These are phyloP conservation scores for Radiomyces spectabilis DNA, from an alignment of 192 early-diverging fungal genomes.

Conservation along the genomic window DNA sequence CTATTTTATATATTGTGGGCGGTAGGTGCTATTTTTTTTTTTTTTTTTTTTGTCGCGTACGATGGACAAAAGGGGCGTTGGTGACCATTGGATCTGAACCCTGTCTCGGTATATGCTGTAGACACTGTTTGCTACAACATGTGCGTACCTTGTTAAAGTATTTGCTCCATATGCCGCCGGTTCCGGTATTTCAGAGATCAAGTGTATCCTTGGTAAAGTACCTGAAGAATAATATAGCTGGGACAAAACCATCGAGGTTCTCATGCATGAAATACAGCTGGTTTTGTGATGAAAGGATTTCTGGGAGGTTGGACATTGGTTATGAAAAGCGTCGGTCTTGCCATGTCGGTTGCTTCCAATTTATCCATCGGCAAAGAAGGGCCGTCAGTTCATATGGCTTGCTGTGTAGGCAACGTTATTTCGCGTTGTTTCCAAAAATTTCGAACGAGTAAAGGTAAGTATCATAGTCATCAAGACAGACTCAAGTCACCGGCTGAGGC, in stretches of 20 bases:
- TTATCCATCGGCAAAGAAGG: conserved; percentile 94
- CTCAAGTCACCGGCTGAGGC: neutral
- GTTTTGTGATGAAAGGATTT: conserved; percentile 92
- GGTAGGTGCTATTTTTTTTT: conserved; percentile 25
- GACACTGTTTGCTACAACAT: conserved; percentile 63
- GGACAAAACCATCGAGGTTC: neutral
- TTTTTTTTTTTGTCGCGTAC: neutral
- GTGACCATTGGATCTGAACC: too few relatives aligned
- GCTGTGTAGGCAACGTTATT: conserved; percentile 87
- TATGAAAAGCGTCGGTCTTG: conserved; percentile 86
- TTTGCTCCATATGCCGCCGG: conserved; percentile 90
- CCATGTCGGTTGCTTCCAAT: conserved; percentile 81
- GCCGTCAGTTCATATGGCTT: conserved; percentile 91
- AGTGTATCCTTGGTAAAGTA: conserved; percentile 59
- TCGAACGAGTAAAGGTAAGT: conserved; percentile 64
- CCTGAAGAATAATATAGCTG: neutral
- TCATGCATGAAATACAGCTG: too few relatives aligned
- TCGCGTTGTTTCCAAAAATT: conserved; percentile 74
- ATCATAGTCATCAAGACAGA: neutral
- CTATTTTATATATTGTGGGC: conserved; percentile 68
- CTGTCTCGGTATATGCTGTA: too few relatives aligned
- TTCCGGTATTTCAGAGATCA: conserved; percentile 91
- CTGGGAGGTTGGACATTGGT: conserved; percentile 85
- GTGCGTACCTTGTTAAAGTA: conserved; percentile 65
- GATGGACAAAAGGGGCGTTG: neutral